Conservation (phyloP, 441 rosid species). For the Brassica balearica region DNA sequence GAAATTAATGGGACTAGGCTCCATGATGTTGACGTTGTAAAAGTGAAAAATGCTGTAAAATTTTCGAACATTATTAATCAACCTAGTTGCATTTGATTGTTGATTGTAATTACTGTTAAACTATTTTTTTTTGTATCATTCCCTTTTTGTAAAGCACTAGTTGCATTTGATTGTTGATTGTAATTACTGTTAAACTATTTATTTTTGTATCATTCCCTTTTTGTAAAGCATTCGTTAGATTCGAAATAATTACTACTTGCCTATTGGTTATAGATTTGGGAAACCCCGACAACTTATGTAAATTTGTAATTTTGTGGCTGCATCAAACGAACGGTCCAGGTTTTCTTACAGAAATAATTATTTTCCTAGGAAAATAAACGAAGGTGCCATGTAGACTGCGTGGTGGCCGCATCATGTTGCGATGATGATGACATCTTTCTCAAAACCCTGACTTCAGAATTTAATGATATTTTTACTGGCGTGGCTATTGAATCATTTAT, state of each 20-base stretch:
- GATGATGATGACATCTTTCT: slow-evolving; percentile 41
- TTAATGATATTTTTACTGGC: not conserved
- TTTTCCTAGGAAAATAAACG: not conserved
- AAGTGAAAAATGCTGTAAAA: not conserved
- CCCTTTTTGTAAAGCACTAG: slow-evolving; percentile 16
- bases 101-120: slow-evolving; percentile 8
- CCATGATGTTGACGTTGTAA: slow-evolving; percentile 22
- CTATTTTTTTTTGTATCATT: not conserved
- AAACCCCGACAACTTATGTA: slow-evolving; percentile 25
- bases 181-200: slow-evolving; percentile 10
- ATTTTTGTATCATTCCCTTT: not conserved
- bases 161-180: too few species aligned
- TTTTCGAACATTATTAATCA: not conserved
- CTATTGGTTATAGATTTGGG: slow-evolving; percentile 15
- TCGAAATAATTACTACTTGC: slow-evolving; percentile 2
- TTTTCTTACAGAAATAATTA: not conserved
- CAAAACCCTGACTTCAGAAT: not conserved
- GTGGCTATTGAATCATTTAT: not conserved
- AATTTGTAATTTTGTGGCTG: slow-evolving; percentile 33
- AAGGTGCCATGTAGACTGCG: slow-evolving; percentile 25
- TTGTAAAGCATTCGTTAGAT: slow-evolving; percentile 15
- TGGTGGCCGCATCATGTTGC: slow-evolving; percentile 33
- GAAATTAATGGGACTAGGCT: slow-evolving; percentile 4
- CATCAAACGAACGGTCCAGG: slow-evolving; percentile 36
- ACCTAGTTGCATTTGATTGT: slow-evolving; percentile 4